Evolutionary conservation across 441 rosid genomes (phyloP).

Genomic region (Eruca vesicaria): DNA sequence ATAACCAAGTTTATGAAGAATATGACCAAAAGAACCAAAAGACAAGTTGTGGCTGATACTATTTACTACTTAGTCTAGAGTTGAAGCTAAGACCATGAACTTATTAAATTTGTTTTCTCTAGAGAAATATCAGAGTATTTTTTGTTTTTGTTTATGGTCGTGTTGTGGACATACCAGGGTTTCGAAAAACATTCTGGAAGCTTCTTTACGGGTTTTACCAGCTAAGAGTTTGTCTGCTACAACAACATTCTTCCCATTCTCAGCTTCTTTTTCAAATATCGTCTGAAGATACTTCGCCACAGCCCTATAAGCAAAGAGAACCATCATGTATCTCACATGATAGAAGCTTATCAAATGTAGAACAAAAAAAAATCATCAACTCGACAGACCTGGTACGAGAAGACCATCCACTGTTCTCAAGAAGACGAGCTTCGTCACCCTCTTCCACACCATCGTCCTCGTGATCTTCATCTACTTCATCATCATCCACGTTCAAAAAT

Average conservation of each 20-base stretch:
- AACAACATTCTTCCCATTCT: conserved; percentile 55
- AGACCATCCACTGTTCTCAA: conserved; percentile 98
- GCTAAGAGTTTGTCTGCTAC: conserved; percentile 68
- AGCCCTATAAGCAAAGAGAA: conserved; percentile 52
- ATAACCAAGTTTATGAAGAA: background rate
- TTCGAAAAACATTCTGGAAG: conserved; percentile 98
- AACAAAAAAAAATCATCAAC: background rate
- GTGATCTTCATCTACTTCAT: conserved; percentile 75
- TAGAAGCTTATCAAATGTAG: background rate
- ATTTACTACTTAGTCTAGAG: background rate
- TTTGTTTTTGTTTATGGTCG: background rate
- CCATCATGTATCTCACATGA: background rate
- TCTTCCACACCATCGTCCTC: conserved; percentile 53
- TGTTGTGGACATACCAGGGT: conserved; percentile 67
- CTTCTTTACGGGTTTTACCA: conserved; percentile 98
- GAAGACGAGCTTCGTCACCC: conserved; percentile 62
- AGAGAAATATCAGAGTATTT: background rate
- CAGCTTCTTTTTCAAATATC: conserved; percentile 68
- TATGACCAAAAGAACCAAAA: background rate
- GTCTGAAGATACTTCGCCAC: conserved; percentile 92
- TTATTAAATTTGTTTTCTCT: background rate
- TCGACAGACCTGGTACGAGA: conserved; percentile 85
- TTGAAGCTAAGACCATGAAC: background rate
- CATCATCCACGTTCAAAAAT: conserved; percentile 90
- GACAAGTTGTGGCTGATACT: no score